phyloP scores from a whole-genome alignment of 305 asterid species.

The Rubia occidens region DNA sequence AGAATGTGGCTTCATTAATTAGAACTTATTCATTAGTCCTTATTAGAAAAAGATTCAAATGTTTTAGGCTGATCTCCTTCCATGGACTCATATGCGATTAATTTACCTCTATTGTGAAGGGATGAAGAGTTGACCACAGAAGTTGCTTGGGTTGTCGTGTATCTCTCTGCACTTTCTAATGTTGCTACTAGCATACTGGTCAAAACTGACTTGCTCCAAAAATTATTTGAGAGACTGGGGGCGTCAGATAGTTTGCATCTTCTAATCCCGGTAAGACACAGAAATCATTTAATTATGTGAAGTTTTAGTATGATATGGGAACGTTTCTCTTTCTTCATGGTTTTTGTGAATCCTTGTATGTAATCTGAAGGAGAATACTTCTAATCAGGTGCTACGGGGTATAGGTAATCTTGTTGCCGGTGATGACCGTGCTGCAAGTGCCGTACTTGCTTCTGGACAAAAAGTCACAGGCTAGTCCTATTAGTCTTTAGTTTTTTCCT shows the following conservation, averaged over 20 bases:
- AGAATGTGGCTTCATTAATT: neutral
- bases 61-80: neutral
- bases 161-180: slow-evolving; percentile 88
- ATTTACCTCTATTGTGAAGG: slow-evolving; percentile 38
- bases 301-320: neutral
- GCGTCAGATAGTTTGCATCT: slow-evolving; percentile 68
- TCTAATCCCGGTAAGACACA: slow-evolving; percentile 73
- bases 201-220: slow-evolving; percentile 52
- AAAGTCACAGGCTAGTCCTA: slow-evolving; percentile 57
- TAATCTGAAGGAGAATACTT: slow-evolving; percentile 4
- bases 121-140: slow-evolving; percentile 89
- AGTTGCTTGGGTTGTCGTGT: slow-evolving; percentile 95
- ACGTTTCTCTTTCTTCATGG: neutral
- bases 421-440: slow-evolving; percentile 46
- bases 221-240: slow-evolving; percentile 65
- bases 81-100: slow-evolving; percentile 1
- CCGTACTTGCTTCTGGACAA: slow-evolving; percentile 49
- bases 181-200: slow-evolving; percentile 66
- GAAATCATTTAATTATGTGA: neutral
- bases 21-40: neutral
- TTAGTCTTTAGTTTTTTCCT: neutral
- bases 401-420: slow-evolving; percentile 94
- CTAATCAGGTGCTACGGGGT: slow-evolving; percentile 62
- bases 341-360: neutral
- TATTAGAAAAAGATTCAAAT: neutral